These are phyloP conservation scores for Penicillium subrubescens DNA, from an alignment of 495 filamentous ascomycete species.

Conservation along the genomic window DNA sequence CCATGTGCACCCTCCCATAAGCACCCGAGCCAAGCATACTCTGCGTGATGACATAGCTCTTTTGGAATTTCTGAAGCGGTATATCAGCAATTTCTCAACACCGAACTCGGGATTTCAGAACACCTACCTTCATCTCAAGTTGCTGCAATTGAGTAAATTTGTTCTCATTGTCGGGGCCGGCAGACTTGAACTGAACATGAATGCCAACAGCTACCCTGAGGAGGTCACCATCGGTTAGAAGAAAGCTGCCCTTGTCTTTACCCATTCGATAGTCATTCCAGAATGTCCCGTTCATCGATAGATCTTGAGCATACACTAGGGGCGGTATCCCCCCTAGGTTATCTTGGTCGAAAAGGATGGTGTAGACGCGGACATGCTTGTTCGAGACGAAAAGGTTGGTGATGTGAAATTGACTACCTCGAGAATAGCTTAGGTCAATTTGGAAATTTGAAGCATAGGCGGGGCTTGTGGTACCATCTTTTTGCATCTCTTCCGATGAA, in stretches of 20 bases:
- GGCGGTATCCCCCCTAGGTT: conserved; percentile 39
- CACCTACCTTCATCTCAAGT: conserved; percentile 35
- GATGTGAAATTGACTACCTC: conserved; percentile 45
- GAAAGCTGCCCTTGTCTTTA: conserved; percentile 38
- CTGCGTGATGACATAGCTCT: conserved; percentile 50
- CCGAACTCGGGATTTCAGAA: neutral
- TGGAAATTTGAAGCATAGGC: neutral
- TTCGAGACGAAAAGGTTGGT: conserved; percentile 53
- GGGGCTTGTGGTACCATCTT: conserved; percentile 1
- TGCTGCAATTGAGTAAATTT: conserved; percentile 24
- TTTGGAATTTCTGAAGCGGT: conserved; percentile 42
- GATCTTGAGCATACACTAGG: conserved; percentile 62
- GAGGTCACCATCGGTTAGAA: conserved; percentile 58
- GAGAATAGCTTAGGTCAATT: neutral
- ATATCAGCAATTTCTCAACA: neutral
- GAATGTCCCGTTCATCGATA: conserved; percentile 58
- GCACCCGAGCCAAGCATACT: conserved; percentile 53
- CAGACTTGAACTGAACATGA: conserved; percentile 27
- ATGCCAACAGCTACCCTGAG: conserved; percentile 33
- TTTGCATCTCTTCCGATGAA: conserved; percentile 42
- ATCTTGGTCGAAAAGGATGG: conserved; percentile 52
- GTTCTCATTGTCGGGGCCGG: conserved; percentile 3
- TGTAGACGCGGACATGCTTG: conserved; percentile 63
- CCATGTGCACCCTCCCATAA: conserved; percentile 53
- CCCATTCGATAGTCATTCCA: conserved; percentile 51